Evolutionary conservation across 73 alveolate genomes (phyloP).

Genomic region (Paramecium pentaurelia): DNA sequence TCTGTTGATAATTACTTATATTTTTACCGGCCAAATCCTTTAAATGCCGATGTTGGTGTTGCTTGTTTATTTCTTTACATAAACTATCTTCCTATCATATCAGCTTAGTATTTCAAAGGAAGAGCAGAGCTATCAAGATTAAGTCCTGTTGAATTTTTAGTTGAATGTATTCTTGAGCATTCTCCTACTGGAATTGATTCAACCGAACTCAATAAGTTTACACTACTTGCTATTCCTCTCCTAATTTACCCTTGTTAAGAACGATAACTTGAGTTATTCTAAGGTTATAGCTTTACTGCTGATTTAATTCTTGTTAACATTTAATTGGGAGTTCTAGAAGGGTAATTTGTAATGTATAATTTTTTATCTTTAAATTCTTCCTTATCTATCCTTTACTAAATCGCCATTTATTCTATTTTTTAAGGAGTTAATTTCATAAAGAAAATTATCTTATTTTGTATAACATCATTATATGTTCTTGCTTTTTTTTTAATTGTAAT

Average conservation of each 20-base stretch:
- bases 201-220: background rate
- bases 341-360: background rate
- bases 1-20: background rate
- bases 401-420: background rate
- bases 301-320: conserved; percentile 20
- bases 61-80: background rate
- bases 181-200: background rate
- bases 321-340: background rate
- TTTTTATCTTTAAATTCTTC: conserved; percentile 6
- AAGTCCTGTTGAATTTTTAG: background rate
- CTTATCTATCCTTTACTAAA: background rate
- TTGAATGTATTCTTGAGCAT: background rate
- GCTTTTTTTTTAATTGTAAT: background rate
- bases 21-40: background rate
- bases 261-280: background rate
- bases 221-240: conserved; percentile 16
- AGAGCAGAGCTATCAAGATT: background rate
- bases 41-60: background rate
- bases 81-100: background rate
- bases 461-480: conserved; percentile 18
- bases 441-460: background rate
- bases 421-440: conserved; percentile 33
- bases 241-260: background rate
- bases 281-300: background rate
- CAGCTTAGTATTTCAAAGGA: conserved; percentile 5